Conservation (phyloP, 1,284 basidiomycete species). For the Ustilago crameri region DNA sequence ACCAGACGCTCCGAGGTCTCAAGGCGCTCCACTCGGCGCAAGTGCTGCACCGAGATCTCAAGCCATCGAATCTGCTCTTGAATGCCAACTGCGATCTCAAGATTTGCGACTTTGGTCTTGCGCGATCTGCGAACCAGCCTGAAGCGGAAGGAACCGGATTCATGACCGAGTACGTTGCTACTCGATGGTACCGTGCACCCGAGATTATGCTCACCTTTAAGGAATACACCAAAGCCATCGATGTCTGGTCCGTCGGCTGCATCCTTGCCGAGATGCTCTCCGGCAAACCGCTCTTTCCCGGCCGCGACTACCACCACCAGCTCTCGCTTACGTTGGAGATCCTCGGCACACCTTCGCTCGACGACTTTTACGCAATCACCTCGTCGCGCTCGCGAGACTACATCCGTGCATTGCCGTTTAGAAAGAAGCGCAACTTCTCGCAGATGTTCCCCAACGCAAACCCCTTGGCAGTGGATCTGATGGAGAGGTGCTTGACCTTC, state of each 20-base stretch:
- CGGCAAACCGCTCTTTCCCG: constrained; percentile 89
- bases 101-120: constrained; percentile 68
- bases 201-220: constrained; percentile 69
- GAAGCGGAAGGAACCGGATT: constrained; percentile 66
- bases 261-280: constrained; percentile 94
- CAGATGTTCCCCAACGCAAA: constrained; percentile 83
- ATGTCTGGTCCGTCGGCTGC: constrained; percentile 88
- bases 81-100: constrained; percentile 67
- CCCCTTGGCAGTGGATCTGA: constrained; percentile 76
- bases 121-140: constrained; percentile 65
- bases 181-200: constrained; percentile 66
- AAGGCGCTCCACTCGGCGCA: constrained; percentile 68
- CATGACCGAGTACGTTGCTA: constrained; percentile 69
- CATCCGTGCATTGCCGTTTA: constrained; percentile 89
- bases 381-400: constrained; percentile 87
- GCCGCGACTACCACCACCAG: constrained; percentile 72
- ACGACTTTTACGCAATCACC: constrained; percentile 77
- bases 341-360: constrained; percentile 74
- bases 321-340: constrained; percentile 74
- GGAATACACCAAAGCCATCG: constrained; percentile 69
- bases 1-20: constrained; percentile 73
- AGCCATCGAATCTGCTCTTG: constrained; percentile 64
- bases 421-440: constrained; percentile 82
- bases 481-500: constrained; percentile 86
- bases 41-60: constrained; percentile 66